A percentile compares a stretch with the other conserved stretches of the same genome.
Conservation (phyloP, 345 rosid species). For the Acer yangbiense region DNA sequence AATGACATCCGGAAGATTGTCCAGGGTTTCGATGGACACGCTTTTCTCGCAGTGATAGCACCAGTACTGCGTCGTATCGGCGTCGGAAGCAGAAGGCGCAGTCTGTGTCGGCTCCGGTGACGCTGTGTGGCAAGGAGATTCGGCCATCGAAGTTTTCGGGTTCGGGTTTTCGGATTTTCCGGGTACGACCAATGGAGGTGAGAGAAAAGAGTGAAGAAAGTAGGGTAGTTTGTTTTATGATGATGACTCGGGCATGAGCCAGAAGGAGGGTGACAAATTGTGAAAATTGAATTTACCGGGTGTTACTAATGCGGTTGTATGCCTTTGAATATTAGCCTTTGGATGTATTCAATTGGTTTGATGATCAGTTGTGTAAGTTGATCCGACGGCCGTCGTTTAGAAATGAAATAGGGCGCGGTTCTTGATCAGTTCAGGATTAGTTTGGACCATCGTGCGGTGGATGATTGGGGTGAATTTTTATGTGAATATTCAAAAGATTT, state of each 20-base stretch:
- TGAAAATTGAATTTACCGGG: background rate
- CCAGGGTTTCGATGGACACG: slow-evolving; percentile 55
- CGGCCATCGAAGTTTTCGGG: slow-evolving; percentile 43
- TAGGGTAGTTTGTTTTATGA: slow-evolving; percentile 16
- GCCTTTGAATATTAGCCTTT: background rate
- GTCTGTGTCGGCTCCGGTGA: slow-evolving; percentile 19
- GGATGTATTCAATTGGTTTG: background rate
- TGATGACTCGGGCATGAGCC: background rate
- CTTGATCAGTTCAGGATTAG: background rate
- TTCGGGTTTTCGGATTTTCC: slow-evolving; percentile 2
- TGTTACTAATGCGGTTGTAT: background rate
- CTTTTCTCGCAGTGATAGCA: slow-evolving; percentile 75
- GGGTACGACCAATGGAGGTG: slow-evolving; percentile 3
- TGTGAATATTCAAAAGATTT: background rate
- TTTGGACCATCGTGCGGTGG: background rate
- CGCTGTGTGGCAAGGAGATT: slow-evolving; percentile 36
- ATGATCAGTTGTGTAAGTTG: background rate
- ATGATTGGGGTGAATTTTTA: background rate
- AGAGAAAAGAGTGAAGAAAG: slow-evolving; percentile 14
- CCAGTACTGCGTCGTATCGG: slow-evolving; percentile 51
- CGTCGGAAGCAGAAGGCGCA: slow-evolving; percentile 15
- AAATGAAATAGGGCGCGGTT: background rate
- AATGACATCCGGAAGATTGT: slow-evolving; percentile 42
- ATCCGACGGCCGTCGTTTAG: background rate
- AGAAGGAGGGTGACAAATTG: background rate